Percentiles rank a stretch among this genome's conserved stretches.
Evolutionary conservation across 805 yeast genomes (phyloP).

Genomic region (Saturnispora diversa): DNA sequence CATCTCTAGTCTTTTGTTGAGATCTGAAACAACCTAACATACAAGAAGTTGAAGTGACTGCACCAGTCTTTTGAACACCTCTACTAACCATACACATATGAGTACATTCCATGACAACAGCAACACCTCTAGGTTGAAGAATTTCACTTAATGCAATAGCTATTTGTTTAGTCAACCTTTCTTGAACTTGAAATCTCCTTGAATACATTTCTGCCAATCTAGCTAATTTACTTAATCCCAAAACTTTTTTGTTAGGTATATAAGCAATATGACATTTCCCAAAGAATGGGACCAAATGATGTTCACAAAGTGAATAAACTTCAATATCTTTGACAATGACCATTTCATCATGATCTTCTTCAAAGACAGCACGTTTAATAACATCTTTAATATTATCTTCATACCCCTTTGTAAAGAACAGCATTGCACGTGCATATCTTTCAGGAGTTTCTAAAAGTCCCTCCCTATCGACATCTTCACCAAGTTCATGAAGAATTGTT

Average conservation of each 20-base stretch:
- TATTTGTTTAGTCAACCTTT: slow-evolving; percentile 90
- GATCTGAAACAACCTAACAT: slow-evolving; percentile 95
- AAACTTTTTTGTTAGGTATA: slow-evolving; percentile 87
- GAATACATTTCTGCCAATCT: slow-evolving; percentile 95
- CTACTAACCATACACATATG: slow-evolving; percentile 99
- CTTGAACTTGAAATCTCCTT: slow-evolving; percentile 96
- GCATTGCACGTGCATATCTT: slow-evolving; percentile 93
- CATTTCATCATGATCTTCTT: slow-evolving; percentile 98
- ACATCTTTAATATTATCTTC: slow-evolving; percentile 90
- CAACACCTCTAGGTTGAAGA: slow-evolving; percentile 91
- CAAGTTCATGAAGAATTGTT: slow-evolving; percentile 70
- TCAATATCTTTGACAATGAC: slow-evolving; percentile 95
- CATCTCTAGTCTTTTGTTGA: slow-evolving; percentile 93
- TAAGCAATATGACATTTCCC: slow-evolving; percentile 98
- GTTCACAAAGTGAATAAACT: slow-evolving; percentile 89
- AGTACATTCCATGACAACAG: slow-evolving; percentile 94
- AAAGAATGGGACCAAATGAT: slow-evolving; percentile 93
- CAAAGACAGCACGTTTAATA: slow-evolving; percentile 90
- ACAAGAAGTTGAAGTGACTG: slow-evolving; percentile 88
- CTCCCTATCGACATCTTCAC: slow-evolving; percentile 84
- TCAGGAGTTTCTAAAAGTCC: slow-evolving; percentile 93
- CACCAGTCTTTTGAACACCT: slow-evolving; percentile 94
- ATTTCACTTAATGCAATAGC: slow-evolving; percentile 93
- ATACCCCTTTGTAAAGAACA: slow-evolving; percentile 92
- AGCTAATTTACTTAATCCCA: slow-evolving; percentile 89